Evolutionary conservation across 2,329 filamentous ascomycete species (phyloP).

Genomic region (Beauveria varroae): DNA sequence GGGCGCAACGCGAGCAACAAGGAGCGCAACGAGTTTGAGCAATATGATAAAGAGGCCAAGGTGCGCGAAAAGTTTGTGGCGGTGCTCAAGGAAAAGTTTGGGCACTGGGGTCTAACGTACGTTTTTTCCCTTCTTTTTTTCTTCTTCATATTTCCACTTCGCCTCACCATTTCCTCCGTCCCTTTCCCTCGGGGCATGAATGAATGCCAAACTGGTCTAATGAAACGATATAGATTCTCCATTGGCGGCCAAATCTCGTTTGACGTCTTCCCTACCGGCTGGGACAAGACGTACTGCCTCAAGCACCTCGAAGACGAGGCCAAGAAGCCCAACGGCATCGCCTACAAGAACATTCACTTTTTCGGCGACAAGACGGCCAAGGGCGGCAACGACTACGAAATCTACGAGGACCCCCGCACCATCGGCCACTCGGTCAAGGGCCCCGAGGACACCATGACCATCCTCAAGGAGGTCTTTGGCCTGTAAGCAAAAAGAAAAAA

Average conservation of each 20-base stretch:
- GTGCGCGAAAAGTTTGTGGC: slow-evolving; percentile 71
- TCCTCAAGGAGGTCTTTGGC: slow-evolving; percentile 75
- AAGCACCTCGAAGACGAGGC: slow-evolving; percentile 78
- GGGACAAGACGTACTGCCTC: slow-evolving; percentile 98
- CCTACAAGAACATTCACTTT: slow-evolving; percentile 89
- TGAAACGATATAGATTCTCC: slow-evolving; percentile 47
- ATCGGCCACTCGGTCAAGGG: slow-evolving; percentile 76
- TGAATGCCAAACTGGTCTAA: not conserved
- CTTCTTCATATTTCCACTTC: not conserved
- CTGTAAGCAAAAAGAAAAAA: slow-evolving; percentile 33
- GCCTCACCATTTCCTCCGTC: not conserved
- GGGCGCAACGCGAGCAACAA: slow-evolving; percentile 76
- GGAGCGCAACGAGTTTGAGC: slow-evolving; percentile 77
- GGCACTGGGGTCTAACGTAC: slow-evolving; percentile 75
- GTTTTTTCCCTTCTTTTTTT: slow-evolving; percentile 25
- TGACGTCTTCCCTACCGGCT: slow-evolving; percentile 92
- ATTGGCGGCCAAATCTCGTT: slow-evolving; percentile 98
- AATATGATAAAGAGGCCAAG: slow-evolving; percentile 70
- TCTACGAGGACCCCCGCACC: slow-evolving; percentile 74
- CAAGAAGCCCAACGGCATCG: slow-evolving; percentile 57
- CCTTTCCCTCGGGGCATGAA: not conserved
- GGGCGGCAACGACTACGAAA: slow-evolving; percentile 95
- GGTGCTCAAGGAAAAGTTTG: slow-evolving; percentile 71
- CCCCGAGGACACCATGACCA: slow-evolving; percentile 73
- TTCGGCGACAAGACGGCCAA: slow-evolving; percentile 92